A percentile compares a stretch with the other conserved stretches of the same genome.
Evolutionary conservation across 805 yeast species (phyloP).

Genomic region (Teunomyces atbi): DNA sequence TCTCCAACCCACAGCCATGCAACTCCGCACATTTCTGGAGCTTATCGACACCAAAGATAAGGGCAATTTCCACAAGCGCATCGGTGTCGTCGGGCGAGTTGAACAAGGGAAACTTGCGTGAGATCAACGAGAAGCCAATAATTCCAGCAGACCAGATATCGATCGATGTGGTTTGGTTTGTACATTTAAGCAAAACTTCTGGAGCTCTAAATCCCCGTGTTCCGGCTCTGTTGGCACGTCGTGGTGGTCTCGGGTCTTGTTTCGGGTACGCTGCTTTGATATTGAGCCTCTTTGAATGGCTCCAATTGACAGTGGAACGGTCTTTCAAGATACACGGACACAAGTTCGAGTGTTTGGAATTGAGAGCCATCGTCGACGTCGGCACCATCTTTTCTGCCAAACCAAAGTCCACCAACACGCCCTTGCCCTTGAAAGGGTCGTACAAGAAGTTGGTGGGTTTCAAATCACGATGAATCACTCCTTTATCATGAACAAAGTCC

Average conservation of each 20-base stretch:
- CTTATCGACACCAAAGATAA: conserved; percentile 72
- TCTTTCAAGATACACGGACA: conserved; percentile 61
- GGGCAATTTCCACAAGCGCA: conserved; percentile 80
- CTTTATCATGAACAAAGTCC: conserved; percentile 52
- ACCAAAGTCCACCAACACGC: conserved; percentile 90
- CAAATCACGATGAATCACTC: conserved; percentile 42
- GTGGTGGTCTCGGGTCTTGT: conserved; percentile 81
- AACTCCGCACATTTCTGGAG: conserved; percentile 75
- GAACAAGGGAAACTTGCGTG: conserved; percentile 88
- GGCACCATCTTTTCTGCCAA: conserved; percentile 61
- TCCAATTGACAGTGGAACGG: conserved; percentile 14
- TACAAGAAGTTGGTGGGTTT: conserved; percentile 67
- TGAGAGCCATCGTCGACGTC: conserved; percentile 6
- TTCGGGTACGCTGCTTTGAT: conserved; percentile 66
- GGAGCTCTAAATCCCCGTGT: conserved; percentile 95
- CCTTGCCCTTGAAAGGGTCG: conserved; percentile 63
- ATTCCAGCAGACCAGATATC: conserved; percentile 96
- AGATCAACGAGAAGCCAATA: conserved; percentile 71
- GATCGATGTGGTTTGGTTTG: conserved; percentile 74
- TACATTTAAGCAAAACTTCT: conserved; percentile 84
- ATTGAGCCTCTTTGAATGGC: conserved; percentile 23
- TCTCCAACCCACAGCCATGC: conserved; percentile 87
- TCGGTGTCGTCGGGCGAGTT: conserved; percentile 92
- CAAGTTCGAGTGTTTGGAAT: conserved; percentile 21
- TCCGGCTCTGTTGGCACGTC: conserved; percentile 96